Evolutionary conservation across 2,329 filamentous ascomycete genomes (phyloP).

Genomic region (Cyclaneusma minus): DNA sequence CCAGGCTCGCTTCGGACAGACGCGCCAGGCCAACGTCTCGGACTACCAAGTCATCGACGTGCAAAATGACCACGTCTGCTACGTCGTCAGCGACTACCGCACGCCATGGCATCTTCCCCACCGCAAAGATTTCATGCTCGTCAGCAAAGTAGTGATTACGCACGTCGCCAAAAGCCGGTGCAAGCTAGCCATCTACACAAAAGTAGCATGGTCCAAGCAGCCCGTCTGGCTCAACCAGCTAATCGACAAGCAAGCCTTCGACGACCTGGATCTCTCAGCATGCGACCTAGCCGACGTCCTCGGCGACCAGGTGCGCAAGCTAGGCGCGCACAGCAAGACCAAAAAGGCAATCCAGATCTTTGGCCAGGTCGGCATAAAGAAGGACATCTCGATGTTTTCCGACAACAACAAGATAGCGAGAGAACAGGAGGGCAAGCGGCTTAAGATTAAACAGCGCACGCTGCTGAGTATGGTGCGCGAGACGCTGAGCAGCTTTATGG

Average conservation of each 20-base stretch:
- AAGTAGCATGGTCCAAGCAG: constrained; percentile 69
- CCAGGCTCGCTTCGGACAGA: constrained; percentile 46
- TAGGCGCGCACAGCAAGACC: constrained; percentile 59
- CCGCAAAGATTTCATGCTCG: constrained; percentile 60
- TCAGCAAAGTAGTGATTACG: constrained; percentile 87
- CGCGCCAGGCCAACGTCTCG: constrained; percentile 45
- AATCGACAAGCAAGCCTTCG: constrained; percentile 56
- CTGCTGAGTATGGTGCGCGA: constrained; percentile 59
- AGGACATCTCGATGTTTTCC: constrained; percentile 44
- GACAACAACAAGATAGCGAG: constrained; percentile 23
- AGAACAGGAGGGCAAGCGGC: constrained; percentile 32
- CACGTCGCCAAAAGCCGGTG: constrained; percentile 84
- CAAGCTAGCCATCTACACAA: constrained; percentile 77
- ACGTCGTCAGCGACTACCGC: constrained; percentile 46
- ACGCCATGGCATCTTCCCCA: constrained; percentile 76
- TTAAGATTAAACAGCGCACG: constrained; percentile 41
- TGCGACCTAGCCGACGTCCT: constrained; percentile 62
- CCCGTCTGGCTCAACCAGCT: constrained; percentile 43
- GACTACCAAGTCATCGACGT: constrained; percentile 83
- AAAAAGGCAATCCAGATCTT: constrained; percentile 69
- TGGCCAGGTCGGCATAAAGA: constrained; percentile 56
- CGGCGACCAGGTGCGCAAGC: constrained; percentile 60
- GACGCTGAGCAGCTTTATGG: constrained; percentile 53
- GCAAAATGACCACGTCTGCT: constrained; percentile 58
- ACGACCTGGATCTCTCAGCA: constrained; percentile 58